Evolutionary conservation across 306 rosid species (phyloP), one percentile per base, ranked within the genome.

Genomic region (Cicer bijugum): DNA sequence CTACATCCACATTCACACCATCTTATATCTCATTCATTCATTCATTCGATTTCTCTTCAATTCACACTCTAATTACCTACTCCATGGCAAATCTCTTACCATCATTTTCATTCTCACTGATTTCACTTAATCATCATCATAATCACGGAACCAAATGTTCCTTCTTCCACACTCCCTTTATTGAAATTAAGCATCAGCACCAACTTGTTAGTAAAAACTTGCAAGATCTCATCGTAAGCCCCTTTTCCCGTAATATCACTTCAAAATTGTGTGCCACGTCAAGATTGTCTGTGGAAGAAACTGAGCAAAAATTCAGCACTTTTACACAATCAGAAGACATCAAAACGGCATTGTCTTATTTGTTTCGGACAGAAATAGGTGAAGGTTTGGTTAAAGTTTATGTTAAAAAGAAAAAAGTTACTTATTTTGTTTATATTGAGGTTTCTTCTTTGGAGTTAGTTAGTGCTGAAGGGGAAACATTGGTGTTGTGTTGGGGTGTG

Each of bases 361-460:
- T 87, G 75, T 94, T 91, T 50, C 86, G 98, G 82, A 89, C 97
- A 20, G 96, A 91, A 72, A 76, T 44, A 47, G 90, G 87, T 69
- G 90, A 86, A 10, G 93, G 88, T 69, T 78, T 72, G 84, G 92
- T 94, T 11, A 85, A 75, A 60, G 96, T 87, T 71, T 78, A 71
- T 80, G 97, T 94, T 28, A 66, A 82, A 63, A 88, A 88, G 83
- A 81, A 70, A 37, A 77, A 68, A 12, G 84, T 55, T 60, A 79
- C 74, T 67, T 91, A 78, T 82, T 66, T n/a, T 55, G 90, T 91
- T 17, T 61, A 66, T 50, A 72, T 91, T 68, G 98, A 91, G 74
- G 79, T 87, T 77, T 83, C 88, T 10, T 84, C 84, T 9, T 76
- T 85, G 64, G 80, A 75, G 52, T 58, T 76, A 55, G 66, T 39